phyloP scores from a whole-genome alignment of 352 stramenopile species.

The Phytophthora melonis region DNA sequence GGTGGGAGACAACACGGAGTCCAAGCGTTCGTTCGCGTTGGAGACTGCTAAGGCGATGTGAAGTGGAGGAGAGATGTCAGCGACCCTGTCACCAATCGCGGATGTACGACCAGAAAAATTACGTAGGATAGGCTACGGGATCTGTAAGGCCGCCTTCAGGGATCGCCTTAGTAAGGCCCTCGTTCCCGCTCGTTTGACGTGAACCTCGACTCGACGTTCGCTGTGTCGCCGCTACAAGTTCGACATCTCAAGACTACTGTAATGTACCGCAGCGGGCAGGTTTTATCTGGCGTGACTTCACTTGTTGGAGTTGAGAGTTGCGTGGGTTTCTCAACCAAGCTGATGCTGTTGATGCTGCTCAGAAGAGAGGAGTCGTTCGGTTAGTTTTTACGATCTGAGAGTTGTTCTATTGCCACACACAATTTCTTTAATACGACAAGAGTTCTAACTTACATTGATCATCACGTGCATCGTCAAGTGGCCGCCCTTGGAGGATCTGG shows the following conservation, averaged over 20 bases:
- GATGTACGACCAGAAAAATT: conserved; percentile 1
- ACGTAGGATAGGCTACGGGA: not conserved
- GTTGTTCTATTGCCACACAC: not conserved
- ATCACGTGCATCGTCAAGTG: conserved; percentile 32
- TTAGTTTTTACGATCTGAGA: not conserved
- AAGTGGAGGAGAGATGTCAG: not conserved
- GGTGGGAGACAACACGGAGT: not conserved
- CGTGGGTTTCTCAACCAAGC: no score
- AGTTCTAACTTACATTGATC: conserved; percentile 36
- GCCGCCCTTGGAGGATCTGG: conserved; percentile 25
- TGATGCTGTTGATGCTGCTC: no score
- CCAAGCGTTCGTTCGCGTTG: not conserved
- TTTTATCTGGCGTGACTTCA: no score
- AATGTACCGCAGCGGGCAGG: no score
- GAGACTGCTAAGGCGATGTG: not conserved
- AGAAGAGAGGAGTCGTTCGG: no score
- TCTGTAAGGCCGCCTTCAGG: no score
- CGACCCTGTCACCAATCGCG: not conserved
- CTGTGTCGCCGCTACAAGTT: not conserved
- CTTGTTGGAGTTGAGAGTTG: no score
- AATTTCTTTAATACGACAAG: not conserved
- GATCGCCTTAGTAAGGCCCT: no score
- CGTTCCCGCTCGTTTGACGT: no score
- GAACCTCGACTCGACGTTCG: not conserved
- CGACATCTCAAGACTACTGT: no score